These are phyloP conservation scores for Starmerella roubikii DNA, from an alignment of 805 yeast species.

Conservation along the genomic window DNA sequence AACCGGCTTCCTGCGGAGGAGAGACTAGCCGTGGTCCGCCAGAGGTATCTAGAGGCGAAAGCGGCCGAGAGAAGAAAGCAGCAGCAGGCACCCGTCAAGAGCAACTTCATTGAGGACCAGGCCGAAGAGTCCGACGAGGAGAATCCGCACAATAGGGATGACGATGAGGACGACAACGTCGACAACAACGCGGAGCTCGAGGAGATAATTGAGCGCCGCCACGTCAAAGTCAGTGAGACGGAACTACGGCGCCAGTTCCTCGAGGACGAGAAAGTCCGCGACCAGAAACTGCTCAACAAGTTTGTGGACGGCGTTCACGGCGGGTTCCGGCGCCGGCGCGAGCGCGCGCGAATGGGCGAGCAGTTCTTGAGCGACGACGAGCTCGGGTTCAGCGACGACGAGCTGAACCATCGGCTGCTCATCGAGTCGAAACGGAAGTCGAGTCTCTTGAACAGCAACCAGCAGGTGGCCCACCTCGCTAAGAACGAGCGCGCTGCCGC, in stretches of 20 bases:
- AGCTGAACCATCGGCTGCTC: neutral
- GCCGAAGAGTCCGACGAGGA: slow-evolving; percentile 9
- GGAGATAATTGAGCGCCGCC: slow-evolving; percentile 14
- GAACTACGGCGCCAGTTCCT: slow-evolving; percentile 8
- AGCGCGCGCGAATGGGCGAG: slow-evolving; percentile 6
- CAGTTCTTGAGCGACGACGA: slow-evolving; percentile 10
- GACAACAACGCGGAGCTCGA: slow-evolving; percentile 11
- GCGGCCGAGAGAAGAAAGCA: slow-evolving; percentile 2
- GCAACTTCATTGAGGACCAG: slow-evolving; percentile 14
- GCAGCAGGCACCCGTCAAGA: neutral
- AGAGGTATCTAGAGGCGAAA: slow-evolving; percentile 5
- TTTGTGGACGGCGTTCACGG: slow-evolving; percentile 19
- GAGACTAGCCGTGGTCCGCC: neutral
- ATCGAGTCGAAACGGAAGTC: slow-evolving; percentile 7
- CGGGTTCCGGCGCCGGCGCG: slow-evolving; percentile 14
- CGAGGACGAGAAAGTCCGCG: slow-evolving; percentile 17
- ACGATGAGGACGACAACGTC: slow-evolving; percentile 9
- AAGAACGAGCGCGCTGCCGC: slow-evolving; percentile 12
- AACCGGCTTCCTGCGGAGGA: neutral
- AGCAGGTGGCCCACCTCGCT: slow-evolving; percentile 15
- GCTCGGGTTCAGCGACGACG: slow-evolving; percentile 3
- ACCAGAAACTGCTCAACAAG: slow-evolving; percentile 14
- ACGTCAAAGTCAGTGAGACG: slow-evolving; percentile 2
- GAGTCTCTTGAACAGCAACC: slow-evolving; percentile 9
- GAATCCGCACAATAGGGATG: slow-evolving; percentile 7